phyloP scores from a whole-genome alignment of 257 asterid genomes.

The Gentiana dahurica region DNA sequence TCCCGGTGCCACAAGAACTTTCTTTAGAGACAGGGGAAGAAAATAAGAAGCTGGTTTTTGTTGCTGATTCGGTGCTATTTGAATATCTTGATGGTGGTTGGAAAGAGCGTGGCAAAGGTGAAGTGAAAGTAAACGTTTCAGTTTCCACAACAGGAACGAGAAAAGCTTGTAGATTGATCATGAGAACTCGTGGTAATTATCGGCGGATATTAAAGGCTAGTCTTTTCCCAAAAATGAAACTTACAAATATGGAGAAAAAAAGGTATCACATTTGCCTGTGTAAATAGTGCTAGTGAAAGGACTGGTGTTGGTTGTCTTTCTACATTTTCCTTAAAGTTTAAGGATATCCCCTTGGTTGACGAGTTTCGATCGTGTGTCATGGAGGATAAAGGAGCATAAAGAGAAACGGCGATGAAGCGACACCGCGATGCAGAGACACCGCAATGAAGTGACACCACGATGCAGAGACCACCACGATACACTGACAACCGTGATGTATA shows the following conservation, averaged over 20 bases:
- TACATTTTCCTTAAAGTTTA: constrained; percentile 83
- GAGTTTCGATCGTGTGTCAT: constrained; percentile 52
- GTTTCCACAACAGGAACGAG: constrained; percentile 47
- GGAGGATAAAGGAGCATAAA: constrained; percentile 52
- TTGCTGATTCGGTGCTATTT: constrained; percentile 61
- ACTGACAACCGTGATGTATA: too few relatives aligned
- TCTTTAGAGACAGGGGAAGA: constrained; percentile 71
- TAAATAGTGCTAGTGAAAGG: constrained; percentile 70
- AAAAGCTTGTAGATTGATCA: constrained; percentile 76
- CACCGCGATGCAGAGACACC: too few relatives aligned
- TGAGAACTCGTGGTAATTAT: constrained; percentile 84
- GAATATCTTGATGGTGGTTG: constrained; percentile 61
- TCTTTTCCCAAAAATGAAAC: constrained; percentile 87
- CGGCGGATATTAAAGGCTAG: constrained; percentile 76
- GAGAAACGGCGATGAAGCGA: too few relatives aligned
- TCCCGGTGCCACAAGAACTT: constrained; percentile 55
- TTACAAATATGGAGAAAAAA: constrained; percentile 84
- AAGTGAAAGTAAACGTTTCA: constrained; percentile 57
- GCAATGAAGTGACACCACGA: too few relatives aligned
- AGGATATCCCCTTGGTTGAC: constrained; percentile 53
- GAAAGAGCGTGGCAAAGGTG: constrained; percentile 97
- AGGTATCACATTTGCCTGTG: constrained; percentile 82
- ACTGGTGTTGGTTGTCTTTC: constrained; percentile 59
- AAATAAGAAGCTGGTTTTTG: constrained; percentile 47
- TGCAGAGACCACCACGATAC: too few relatives aligned